phyloP scores from a whole-genome alignment of 1,139 yeast species.

The Wickerhamiella infanticola region DNA sequence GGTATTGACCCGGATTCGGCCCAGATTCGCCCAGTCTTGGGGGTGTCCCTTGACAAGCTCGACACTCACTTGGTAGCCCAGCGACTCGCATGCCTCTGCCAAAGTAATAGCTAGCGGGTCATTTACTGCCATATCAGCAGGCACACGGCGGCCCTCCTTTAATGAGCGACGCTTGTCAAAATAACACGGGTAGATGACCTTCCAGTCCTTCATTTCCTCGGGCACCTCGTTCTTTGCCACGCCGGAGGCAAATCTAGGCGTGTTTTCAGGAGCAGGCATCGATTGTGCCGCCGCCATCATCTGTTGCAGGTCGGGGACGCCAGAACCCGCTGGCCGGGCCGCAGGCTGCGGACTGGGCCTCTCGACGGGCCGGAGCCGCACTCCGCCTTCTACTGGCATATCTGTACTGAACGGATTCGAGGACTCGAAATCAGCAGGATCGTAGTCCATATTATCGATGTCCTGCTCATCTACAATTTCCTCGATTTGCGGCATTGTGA shows the following conservation, averaged over 20 bases:
- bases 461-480: slow-evolving; percentile 65
- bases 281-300: not conserved
- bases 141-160: slow-evolving; percentile 71
- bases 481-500: slow-evolving; percentile 54
- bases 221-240: slow-evolving; percentile 29
- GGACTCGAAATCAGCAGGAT: slow-evolving; percentile 82
- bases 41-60: slow-evolving; percentile 79
- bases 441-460: slow-evolving; percentile 85
- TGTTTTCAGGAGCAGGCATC: not conserved
- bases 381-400: slow-evolving; percentile 15
- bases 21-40: slow-evolving; percentile 94
- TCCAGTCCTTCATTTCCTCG: slow-evolving; percentile 50
- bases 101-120: slow-evolving; percentile 80
- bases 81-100: slow-evolving; percentile 43
- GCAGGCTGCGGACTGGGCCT: not conserved
- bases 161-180: slow-evolving; percentile 69
- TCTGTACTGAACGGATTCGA: slow-evolving; percentile 23
- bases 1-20: slow-evolving; percentile 65
- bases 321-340: not conserved
- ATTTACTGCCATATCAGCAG: slow-evolving; percentile 47
- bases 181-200: slow-evolving; percentile 77
- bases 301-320: not conserved
- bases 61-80: slow-evolving; percentile 25
- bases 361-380: slow-evolving; percentile 2
- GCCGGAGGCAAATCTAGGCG: not conserved